Evolutionary conservation across 345 rosid genomes (phyloP), one percentile per base, ranked within the genome.

Genomic region (Erucastrum elatum): DNA sequence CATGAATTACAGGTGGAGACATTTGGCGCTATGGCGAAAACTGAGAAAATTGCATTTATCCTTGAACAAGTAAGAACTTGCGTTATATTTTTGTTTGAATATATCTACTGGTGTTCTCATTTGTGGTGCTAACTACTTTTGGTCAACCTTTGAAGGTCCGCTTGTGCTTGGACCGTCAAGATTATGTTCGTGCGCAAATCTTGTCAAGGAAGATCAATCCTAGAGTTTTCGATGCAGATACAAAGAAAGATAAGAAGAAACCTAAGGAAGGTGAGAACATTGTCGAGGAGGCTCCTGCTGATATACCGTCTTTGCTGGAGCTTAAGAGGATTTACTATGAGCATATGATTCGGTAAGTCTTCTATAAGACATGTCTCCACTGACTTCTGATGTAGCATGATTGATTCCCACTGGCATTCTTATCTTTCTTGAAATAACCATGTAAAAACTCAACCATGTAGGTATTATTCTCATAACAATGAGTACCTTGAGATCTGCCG

Each of bases 1-100:
- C 56, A 44, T 70, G 70, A 8, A 44, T 59, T 63, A 21, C 87
- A 96, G 99, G 99, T 96, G 82, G 99, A 96, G 82, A 96, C 99
- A 29, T 96, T 93, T 88, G 96, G 98, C 49, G 95, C 98, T 49
- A 91, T 96, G 99, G 99, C 97, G 26, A 93, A 91, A 84, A 93
- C 99, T 17, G 99, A 96, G 89, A 96, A 96, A 87, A 93, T 93
- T 71, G 98, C 98, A 2, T 91, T 96, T 82, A 96, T 96, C 78
- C 99, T 96, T 59, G 98, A 93, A 77, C 99, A 93, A 84, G 99
- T 96, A 84, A 16, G 73, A 82, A 68, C 5, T 44, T 33, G 21
- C 75, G 68, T 74, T 66, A 17, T 12, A 39, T 1, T 0, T 25
- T 34, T 69, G 60, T 49, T 16, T 35, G 29, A 41, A 34, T 46